Evolutionary conservation across 345 rosid genomes (phyloP), one percentile per base, ranked within the genome.

Genomic region (Heritiera littoralis): DNA sequence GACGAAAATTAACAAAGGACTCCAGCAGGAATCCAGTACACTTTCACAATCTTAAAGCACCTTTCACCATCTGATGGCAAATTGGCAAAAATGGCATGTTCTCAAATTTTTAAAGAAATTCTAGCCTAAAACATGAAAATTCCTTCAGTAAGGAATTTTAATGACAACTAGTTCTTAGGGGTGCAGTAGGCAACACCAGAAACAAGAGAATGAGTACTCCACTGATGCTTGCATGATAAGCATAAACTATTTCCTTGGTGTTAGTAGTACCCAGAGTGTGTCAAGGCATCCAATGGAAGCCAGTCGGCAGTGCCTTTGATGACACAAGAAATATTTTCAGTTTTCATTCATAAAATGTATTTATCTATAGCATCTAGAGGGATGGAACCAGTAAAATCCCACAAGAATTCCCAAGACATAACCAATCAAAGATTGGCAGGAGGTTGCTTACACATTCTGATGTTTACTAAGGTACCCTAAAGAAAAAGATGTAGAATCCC

Each of bases 241-340:
- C 32, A 35, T 72, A 38, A 40, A 55, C 46, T 38, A 35, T 55
- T 17, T 72, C 63, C 30, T 41, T 15, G 61, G 75, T 32, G 30
- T 52, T 72, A 72, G 64, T 54, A 72, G 64, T 54, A 72, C 43
- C 66, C 13, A 72, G 4, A 55, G 38, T 72, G 48, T 54, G 76
- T 18, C 17, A 2, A 6, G 28, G n/a, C n/a, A 35, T 35, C 32
- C 30, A 63, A 63, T 4, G 2, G 46, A 72, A 72, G 8, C 28
- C 46, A 54, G 28, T 60, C 35, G 30, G 60, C 30, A 72, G 48
- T 52, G 20, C 15, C 75, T 32, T 72, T 32, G 46, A 72, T 7
- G 30, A 72, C 61, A 54, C 61, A 15, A 51, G 38, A 72, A 72
- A 12, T 12, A 35, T 54, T 1, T 32, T 72, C 7, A 40, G 32